These are phyloP conservation scores for Beta lomatogona DNA, from an alignment of 179 eudicot species.

Conservation along the genomic window DNA sequence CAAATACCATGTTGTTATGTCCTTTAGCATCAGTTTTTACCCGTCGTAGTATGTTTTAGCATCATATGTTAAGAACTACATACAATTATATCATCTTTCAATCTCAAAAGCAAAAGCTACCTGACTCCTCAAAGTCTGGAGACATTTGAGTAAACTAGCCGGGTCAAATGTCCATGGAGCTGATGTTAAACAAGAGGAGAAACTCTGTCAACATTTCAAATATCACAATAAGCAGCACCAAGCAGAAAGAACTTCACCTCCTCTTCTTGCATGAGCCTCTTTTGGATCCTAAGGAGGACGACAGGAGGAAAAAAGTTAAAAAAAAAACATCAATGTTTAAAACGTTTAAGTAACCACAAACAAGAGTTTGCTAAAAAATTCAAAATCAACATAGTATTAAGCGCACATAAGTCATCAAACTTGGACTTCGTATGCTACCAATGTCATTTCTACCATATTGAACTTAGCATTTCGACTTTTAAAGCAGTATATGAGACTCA, in stretches of 20 bases:
- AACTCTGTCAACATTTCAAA: conserved; percentile 20
- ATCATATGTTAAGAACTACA: background rate
- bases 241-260: conserved; percentile 59
- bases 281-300: conserved; percentile 62
- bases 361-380: background rate
- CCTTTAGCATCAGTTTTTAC: background rate
- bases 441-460: background rate
- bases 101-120: conserved; percentile 35
- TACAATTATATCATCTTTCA: background rate
- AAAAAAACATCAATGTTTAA: conserved; percentile 8
- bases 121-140: conserved; percentile 66
- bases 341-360: background rate
- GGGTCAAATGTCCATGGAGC: conserved; percentile 99
- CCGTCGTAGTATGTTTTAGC: background rate
- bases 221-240: conserved; percentile 15
- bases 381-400: background rate
- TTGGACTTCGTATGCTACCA: too few species aligned
- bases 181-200: conserved; percentile 42
- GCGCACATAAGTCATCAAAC: background rate
- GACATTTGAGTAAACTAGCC: conserved; percentile 65
- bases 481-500: background rate
- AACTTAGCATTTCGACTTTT: background rate
- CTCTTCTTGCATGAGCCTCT: conserved; percentile 99
- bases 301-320: conserved; percentile 9
- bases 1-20: background rate